These are phyloP conservation scores for Xylariaceae sp. DNA, from an alignment of 2,329 filamentous ascomycete genomes.

Conservation along the genomic window DNA sequence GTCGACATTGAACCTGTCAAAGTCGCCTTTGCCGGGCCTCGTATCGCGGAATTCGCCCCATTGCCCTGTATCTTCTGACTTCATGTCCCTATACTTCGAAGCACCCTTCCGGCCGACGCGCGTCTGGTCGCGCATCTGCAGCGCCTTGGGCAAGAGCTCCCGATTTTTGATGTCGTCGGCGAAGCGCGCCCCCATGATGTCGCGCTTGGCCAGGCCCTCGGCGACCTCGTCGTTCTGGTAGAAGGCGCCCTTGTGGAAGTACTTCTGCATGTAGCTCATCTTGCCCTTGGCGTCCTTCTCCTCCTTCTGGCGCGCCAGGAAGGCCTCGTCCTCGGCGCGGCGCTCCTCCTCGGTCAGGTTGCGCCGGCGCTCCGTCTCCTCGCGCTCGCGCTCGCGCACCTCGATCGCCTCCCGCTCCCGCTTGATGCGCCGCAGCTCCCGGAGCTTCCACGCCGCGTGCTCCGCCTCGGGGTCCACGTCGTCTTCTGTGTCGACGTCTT, in stretches of 20 bases:
- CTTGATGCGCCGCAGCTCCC: slow-evolving; percentile 85
- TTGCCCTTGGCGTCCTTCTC: slow-evolving; percentile 75
- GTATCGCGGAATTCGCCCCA: slow-evolving; percentile 68
- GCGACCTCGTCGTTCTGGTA: slow-evolving; percentile 77
- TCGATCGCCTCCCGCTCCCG: slow-evolving; percentile 83
- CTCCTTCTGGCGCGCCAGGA: slow-evolving; percentile 71
- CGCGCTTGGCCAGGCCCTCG: slow-evolving; percentile 71
- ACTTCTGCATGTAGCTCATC: slow-evolving; percentile 90
- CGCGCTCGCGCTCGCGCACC: slow-evolving; percentile 75
- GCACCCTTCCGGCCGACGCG: slow-evolving; percentile 89
- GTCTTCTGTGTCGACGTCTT: slow-evolving; percentile 85
- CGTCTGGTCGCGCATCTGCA: slow-evolving; percentile 91
- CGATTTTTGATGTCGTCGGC: slow-evolving; percentile 79
- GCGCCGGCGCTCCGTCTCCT: slow-evolving; percentile 81
- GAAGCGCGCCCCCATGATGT: slow-evolving; percentile 81
- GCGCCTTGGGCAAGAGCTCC: slow-evolving; percentile 80
- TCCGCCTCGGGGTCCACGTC: slow-evolving; percentile 83
- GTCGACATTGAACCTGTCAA: slow-evolving; percentile 46
- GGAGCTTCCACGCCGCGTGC: slow-evolving; percentile 86
- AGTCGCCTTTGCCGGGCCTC: slow-evolving; percentile 32
- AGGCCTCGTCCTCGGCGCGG: slow-evolving; percentile 76
- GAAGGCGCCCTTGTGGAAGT: slow-evolving; percentile 95
- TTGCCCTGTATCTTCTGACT: slow-evolving; percentile 81
- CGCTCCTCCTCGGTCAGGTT: slow-evolving; percentile 86
- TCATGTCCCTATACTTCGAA: slow-evolving; percentile 84